Conservation (phyloP, 768 basidiomycete genomes). For the Rhodotorula diobovata region DNA sequence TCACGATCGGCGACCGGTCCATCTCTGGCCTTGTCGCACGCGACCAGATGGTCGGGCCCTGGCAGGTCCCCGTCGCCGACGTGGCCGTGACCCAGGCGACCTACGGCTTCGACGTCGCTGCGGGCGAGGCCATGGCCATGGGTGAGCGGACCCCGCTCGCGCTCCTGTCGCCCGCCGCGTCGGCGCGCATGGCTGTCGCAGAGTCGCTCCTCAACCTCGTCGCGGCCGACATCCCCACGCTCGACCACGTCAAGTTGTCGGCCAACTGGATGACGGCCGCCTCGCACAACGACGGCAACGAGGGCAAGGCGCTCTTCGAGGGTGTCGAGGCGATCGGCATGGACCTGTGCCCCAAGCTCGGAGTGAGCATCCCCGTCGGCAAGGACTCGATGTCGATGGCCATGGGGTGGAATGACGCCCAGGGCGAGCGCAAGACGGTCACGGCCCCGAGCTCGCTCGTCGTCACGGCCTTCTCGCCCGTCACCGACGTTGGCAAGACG, state of each 20-base stretch:
- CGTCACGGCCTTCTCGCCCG: slow-evolving; percentile 88
- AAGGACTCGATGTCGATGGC: slow-evolving; percentile 99
- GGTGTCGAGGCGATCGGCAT: slow-evolving; percentile 79
- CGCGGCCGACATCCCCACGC: slow-evolving; percentile 66
- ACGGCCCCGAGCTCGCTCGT: slow-evolving; percentile 88
- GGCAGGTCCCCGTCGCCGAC: slow-evolving; percentile 96
- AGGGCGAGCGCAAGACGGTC: slow-evolving; percentile 65
- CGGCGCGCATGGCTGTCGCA: slow-evolving; percentile 91
- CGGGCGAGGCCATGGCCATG: slow-evolving; percentile 97
- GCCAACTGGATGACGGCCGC: slow-evolving; percentile 99
- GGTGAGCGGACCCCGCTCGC: slow-evolving; percentile 94
- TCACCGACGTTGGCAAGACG: slow-evolving; percentile 68
- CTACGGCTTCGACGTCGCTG: slow-evolving; percentile 78
- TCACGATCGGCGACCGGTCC: slow-evolving; percentile 93
- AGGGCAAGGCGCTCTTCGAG: slow-evolving; percentile 82
- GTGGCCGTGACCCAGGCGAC: slow-evolving; percentile 93
- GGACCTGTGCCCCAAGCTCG: slow-evolving; percentile 87
- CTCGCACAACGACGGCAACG: slow-evolving; percentile 60
- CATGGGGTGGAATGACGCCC: slow-evolving; percentile 76
- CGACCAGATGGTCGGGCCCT: slow-evolving; percentile 99
- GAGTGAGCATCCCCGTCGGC: slow-evolving; percentile 90
- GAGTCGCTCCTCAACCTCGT: slow-evolving; percentile 88
- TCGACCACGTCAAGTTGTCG: slow-evolving; percentile 81
- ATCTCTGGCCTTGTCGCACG: slow-evolving; percentile 90
- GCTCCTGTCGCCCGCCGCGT: slow-evolving; percentile 77